Evolutionary conservation across 2,329 filamentous ascomycete genomes (phyloP).

Genomic region (Pseudocercospora musae): DNA sequence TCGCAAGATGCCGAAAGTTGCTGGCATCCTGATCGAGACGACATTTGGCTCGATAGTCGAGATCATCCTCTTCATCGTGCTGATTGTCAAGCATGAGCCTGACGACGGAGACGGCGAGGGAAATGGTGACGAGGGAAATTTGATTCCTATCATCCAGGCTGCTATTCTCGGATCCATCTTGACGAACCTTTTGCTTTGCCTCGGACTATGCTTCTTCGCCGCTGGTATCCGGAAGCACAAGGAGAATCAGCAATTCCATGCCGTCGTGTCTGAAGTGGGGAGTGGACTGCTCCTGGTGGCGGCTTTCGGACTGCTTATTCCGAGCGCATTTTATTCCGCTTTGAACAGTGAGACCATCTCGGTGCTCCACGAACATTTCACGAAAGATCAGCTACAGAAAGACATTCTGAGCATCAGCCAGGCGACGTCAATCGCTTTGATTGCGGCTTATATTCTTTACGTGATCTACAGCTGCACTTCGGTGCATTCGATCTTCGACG

Average conservation of each 20-base stretch:
- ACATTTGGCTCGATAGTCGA: constrained; percentile 70
- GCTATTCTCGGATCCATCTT: constrained; percentile 82
- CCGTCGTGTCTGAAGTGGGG: constrained; percentile 74
- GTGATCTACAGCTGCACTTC: constrained; percentile 71
- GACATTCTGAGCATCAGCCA: constrained; percentile 65
- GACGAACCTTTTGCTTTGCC: constrained; percentile 74
- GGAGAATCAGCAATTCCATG: constrained; percentile 61
- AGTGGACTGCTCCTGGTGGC: constrained; percentile 72
- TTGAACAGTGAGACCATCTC: constrained; percentile 20
- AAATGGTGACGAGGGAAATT: constrained; percentile 31
- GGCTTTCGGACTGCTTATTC: constrained; percentile 52
- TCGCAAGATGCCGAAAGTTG: constrained; percentile 70
- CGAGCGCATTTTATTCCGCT: constrained; percentile 52
- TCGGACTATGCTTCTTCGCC: constrained; percentile 70
- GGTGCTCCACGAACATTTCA: constrained; percentile 33
- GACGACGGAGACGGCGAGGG: constrained; percentile 15
- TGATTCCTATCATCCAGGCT: constrained; percentile 63
- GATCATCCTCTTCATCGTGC: constrained; percentile 74
- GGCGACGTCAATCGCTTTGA: constrained; percentile 65
- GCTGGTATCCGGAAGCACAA: constrained; percentile 67
- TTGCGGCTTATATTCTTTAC: constrained; percentile 61
- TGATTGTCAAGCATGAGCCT: constrained; percentile 47
- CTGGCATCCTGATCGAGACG: constrained; percentile 55
- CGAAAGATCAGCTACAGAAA: constrained; percentile 41
- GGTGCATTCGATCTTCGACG: constrained; percentile 74